Evolutionary conservation across 495 filamentous ascomycete genomes (phyloP).

Genomic region (Xylaria sp.): DNA sequence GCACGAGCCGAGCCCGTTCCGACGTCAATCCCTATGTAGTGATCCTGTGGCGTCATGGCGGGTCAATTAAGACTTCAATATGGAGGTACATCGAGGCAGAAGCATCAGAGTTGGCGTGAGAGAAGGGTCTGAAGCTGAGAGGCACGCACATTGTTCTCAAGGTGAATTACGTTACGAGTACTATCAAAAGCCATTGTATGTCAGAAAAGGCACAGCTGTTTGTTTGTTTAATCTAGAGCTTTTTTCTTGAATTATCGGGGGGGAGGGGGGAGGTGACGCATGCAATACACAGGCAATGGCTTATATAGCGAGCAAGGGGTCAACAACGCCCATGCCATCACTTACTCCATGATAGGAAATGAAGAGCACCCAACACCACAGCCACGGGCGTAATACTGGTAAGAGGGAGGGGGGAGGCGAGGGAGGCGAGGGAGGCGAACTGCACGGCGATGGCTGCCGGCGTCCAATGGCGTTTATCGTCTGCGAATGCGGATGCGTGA

Average conservation of each 20-base stretch:
- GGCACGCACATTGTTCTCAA: conserved; percentile 29
- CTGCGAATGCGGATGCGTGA: conserved; percentile 1
- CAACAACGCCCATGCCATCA: conserved; percentile 2
- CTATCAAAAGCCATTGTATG: conserved; percentile 27
- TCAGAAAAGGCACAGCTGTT: conserved; percentile 6
- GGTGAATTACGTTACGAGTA: conserved; percentile 29
- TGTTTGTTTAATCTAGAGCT: background rate
- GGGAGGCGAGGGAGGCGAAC: conserved; percentile 10
- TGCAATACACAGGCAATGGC: background rate
- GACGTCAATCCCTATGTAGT: conserved; percentile 93
- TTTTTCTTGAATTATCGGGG: background rate
- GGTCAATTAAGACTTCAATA: conserved; percentile 33
- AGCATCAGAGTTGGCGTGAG: background rate
- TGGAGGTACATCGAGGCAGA: background rate
- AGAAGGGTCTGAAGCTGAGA: background rate
- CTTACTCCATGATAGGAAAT: conserved; percentile 30
- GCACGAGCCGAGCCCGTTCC: conserved; percentile 94
- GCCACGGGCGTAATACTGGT: conserved; percentile 19
- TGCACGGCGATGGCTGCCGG: conserved; percentile 19
- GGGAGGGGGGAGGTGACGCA: background rate
- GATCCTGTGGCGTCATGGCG: conserved; percentile 42
- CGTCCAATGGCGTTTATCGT: conserved; percentile 21
- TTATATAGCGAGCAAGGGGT: conserved; percentile 10
- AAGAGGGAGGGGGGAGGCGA: conserved; percentile 9
- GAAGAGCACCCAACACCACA: conserved; percentile 3